phyloP scores from a whole-genome alignment of 306 rosid genomes.

The Casuarina cunninghamiana region DNA sequence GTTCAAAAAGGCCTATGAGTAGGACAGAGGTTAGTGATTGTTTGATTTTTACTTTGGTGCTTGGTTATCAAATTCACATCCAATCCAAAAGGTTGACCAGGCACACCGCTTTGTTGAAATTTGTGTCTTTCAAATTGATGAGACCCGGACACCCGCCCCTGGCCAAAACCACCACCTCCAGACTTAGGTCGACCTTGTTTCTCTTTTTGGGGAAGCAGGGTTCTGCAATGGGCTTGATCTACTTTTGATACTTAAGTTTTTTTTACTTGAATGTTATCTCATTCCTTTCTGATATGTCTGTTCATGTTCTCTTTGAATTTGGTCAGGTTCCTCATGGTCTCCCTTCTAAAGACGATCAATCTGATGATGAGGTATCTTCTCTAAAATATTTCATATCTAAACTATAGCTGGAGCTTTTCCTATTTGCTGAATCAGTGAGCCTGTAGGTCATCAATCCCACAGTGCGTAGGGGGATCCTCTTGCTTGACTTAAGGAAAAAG shows the following conservation, averaged over 20 bases:
- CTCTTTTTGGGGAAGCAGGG: neutral
- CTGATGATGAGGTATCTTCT: slow-evolving; percentile 51
- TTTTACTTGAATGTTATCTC: slow-evolving; percentile 18
- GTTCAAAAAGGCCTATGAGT: slow-evolving; percentile 73
- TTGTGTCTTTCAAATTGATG: neutral
- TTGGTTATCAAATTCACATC: neutral
- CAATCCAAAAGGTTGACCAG: neutral
- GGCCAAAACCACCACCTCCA: too few relatives aligned
- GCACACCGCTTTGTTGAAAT: neutral
- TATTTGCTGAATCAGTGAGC: neutral
- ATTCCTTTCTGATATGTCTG: slow-evolving; percentile 16
- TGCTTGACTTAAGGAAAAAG: neutral
- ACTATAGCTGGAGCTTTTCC: neutral
- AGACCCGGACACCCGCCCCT: too few relatives aligned
- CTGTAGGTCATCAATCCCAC: neutral
- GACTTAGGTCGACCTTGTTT: neutral
- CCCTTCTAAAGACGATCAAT: slow-evolving; percentile 49
- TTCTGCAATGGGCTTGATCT: neutral
- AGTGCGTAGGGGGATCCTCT: neutral
- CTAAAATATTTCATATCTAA: slow-evolving; percentile 10
- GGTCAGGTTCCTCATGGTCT: slow-evolving; percentile 82
- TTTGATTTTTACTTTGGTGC: slow-evolving; percentile 11
- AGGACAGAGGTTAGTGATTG: slow-evolving; percentile 72
- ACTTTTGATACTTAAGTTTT: slow-evolving; percentile 4
- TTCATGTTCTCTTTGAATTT: slow-evolving; percentile 23